Percentiles rank a stretch among this genome's conserved stretches.
These are phyloP conservation scores for Calocybe cyanea DNA, from an alignment of 768 basidiomycete species.

Conservation along the genomic window DNA sequence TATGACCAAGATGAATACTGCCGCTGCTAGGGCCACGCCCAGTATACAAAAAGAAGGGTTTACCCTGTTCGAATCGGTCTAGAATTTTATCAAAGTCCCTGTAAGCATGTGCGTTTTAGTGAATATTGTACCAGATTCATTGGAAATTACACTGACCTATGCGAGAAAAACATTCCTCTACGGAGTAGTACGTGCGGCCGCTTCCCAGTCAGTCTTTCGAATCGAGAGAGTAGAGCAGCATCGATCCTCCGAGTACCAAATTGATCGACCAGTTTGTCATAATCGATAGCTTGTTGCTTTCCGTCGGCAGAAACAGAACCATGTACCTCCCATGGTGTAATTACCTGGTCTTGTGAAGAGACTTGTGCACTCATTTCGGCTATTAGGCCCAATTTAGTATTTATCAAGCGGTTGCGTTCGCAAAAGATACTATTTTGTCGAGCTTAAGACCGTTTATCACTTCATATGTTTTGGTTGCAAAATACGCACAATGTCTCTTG, in stretches of 20 bases:
- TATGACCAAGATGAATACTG: conserved; percentile 96
- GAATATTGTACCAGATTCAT: no score
- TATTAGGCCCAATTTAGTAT: background rate
- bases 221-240: conserved; percentile 72
- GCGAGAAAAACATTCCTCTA: conserved; percentile 96
- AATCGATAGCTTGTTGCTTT: conserved; percentile 90
- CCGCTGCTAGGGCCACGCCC: conserved; percentile 95
- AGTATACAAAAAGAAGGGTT: conserved; percentile 97
- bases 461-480: no score
- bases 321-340: conserved; percentile 98
- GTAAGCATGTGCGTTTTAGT: background rate
- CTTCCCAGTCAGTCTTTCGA: conserved; percentile 86
- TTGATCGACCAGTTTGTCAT: conserved; percentile 90
- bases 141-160: conserved; percentile 63
- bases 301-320: conserved; percentile 87
- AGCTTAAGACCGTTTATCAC: no score
- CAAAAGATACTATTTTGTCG: no score
- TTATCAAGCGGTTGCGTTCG: no score
- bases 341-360: conserved; percentile 57
- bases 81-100: conserved; percentile 94
- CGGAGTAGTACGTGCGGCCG: conserved; percentile 86
- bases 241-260: conserved; percentile 90
- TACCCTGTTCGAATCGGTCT: conserved; percentile 93
- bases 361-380: background rate
- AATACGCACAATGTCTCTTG: no score